Evolutionary conservation across 495 filamentous ascomycete genomes (phyloP).

Genomic region (Neurospora discreta): DNA sequence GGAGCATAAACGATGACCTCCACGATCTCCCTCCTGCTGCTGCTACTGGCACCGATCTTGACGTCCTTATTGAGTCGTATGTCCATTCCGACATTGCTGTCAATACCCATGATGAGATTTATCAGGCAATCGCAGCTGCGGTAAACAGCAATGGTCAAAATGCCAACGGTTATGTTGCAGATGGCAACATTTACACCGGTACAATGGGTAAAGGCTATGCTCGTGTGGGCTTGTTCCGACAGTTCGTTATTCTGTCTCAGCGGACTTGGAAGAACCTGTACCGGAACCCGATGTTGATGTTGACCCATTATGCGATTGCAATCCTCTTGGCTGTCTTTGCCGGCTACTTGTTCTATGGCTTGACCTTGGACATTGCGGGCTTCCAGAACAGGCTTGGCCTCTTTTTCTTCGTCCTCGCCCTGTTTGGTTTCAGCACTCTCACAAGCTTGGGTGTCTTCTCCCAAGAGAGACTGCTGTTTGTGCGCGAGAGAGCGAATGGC

Average conservation of each 20-base stretch:
- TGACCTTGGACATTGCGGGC: slow-evolving; percentile 89
- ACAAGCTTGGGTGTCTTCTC: slow-evolving; percentile 92
- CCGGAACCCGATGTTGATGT: slow-evolving; percentile 95
- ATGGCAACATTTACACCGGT: slow-evolving; percentile 28
- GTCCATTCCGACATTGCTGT: slow-evolving; percentile 65
- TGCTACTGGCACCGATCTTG: slow-evolving; percentile 61
- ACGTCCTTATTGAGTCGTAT: slow-evolving; percentile 67
- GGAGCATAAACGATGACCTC: slow-evolving; percentile 50
- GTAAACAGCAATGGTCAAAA: slow-evolving; percentile 56
- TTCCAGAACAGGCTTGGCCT: slow-evolving; percentile 98
- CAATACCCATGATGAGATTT: slow-evolving; percentile 72
- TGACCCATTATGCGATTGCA: slow-evolving; percentile 98
- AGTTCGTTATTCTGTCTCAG: slow-evolving; percentile 80
- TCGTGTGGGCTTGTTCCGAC: slow-evolving; percentile 62
- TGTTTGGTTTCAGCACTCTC: slow-evolving; percentile 94
- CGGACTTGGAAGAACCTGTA: slow-evolving; percentile 97
- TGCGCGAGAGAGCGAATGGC: slow-evolving; percentile 89
- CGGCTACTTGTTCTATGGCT: slow-evolving; percentile 90
- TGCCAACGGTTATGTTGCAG: slow-evolving; percentile 45
- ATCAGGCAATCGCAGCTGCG: slow-evolving; percentile 46
- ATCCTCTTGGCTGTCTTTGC: slow-evolving; percentile 90
- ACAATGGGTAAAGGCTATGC: slow-evolving; percentile 68
- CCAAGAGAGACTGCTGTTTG: slow-evolving; percentile 81
- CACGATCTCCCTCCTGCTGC: slow-evolving; percentile 68
- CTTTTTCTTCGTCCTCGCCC: slow-evolving; percentile 92